Conservation (phyloP, 2,329 filamentous ascomycete genomes). For the Penicillium digitatum region DNA sequence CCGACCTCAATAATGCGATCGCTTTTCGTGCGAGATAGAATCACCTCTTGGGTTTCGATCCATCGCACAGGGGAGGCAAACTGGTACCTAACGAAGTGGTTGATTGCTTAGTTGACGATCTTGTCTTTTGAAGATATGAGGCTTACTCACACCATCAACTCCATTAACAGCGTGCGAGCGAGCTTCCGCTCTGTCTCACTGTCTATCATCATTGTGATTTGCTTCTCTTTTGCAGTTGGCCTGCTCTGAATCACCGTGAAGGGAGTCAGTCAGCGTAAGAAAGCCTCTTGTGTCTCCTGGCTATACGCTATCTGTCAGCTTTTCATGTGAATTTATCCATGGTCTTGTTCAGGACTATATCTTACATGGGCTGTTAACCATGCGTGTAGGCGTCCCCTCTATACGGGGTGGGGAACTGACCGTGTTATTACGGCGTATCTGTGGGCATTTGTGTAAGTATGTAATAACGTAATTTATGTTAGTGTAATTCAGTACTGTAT, state of each 20-base stretch:
- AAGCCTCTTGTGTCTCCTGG: not conserved
- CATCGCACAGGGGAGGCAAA: conserved; percentile 18
- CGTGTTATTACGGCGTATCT: not conserved
- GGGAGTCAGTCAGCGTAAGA: not conserved
- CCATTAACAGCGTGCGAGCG: conserved; percentile 14
- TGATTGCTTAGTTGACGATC: not conserved
- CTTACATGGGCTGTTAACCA: not conserved
- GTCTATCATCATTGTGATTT: not conserved
- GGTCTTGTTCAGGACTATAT: not conserved
- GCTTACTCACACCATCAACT: conserved; percentile 21
- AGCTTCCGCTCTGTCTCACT: conserved; percentile 7
- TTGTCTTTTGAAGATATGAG: not conserved
- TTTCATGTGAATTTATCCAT: not conserved
- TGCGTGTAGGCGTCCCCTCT: not conserved
- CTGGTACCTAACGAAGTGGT: conserved; percentile 5
- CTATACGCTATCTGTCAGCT: not conserved
- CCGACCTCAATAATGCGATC: conserved; percentile 37
- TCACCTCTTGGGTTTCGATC: conserved; percentile 37
- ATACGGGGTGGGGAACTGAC: not conserved
- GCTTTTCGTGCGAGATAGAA: conserved; percentile 25
- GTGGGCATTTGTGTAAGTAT: no score
- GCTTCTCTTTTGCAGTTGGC: not conserved
- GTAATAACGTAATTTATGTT: no score
- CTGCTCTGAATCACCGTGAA: not conserved
- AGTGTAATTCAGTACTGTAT: no score